phyloP scores from a whole-genome alignment of 163 green algal species.

The Volvox carteri region DNA sequence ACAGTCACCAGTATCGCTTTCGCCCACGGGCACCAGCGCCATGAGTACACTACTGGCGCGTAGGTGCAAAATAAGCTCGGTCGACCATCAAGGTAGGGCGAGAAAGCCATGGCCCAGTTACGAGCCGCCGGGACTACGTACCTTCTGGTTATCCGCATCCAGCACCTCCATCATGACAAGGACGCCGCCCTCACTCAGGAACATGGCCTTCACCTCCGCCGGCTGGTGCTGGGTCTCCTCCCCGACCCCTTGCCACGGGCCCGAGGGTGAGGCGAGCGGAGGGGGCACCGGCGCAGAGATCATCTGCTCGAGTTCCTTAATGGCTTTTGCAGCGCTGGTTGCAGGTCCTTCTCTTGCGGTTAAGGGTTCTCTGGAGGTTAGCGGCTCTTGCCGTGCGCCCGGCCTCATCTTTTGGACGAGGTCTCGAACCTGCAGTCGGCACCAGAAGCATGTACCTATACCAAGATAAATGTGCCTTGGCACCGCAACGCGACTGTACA shows the following conservation, averaged over 20 bases:
- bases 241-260: background rate
- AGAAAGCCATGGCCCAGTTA: too few species aligned
- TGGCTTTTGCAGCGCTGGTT: conserved; percentile 23
- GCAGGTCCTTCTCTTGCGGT: conserved; percentile 4
- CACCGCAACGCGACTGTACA: too few species aligned
- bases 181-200: conserved; percentile 68
- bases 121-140: too few species aligned
- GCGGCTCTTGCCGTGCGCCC: conserved; percentile 23
- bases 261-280: too few species aligned
- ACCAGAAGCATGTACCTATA: too few species aligned
- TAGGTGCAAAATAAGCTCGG: too few species aligned
- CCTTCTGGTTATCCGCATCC: conserved; percentile 62
- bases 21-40: too few species aligned
- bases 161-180: conserved; percentile 75
- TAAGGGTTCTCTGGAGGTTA: background rate
- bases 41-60: too few species aligned
- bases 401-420: conserved; percentile 77
- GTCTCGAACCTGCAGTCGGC: conserved; percentile 67
- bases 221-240: conserved; percentile 20
- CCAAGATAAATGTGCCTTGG: too few species aligned
- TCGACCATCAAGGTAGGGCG: too few species aligned
- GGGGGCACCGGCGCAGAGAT: conserved; percentile 56
- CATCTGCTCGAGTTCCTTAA: conserved; percentile 34
- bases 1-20: too few species aligned
- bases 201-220: conserved; percentile 64